Conservation (phyloP, 352 stramenopile genomes). For the Phytophthora palmivora region DNA sequence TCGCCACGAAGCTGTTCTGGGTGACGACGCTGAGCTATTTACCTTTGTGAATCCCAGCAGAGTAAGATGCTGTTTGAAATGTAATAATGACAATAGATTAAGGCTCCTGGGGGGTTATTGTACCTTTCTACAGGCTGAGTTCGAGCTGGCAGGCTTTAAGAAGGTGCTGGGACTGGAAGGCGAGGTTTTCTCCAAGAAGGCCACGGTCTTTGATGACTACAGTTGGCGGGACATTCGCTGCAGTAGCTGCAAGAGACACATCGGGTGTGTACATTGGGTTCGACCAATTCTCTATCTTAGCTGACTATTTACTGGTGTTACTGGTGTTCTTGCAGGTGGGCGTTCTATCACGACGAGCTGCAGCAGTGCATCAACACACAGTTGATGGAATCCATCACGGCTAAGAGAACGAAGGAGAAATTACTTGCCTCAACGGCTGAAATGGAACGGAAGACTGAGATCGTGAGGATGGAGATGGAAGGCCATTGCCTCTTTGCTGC, state of each 20-base stretch:
- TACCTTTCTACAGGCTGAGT: constrained; percentile 57
- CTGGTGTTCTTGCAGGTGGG: constrained; percentile 52
- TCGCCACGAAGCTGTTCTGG: constrained; percentile 56
- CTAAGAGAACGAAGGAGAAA: constrained; percentile 49
- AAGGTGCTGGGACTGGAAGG: constrained; percentile 59
- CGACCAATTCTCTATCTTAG: not conserved
- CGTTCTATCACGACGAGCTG: constrained; percentile 84
- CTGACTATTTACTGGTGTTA: constrained; percentile 9
- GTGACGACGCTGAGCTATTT: constrained; percentile 62
- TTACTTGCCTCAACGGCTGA: constrained; percentile 40
- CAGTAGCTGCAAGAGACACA: constrained; percentile 73
- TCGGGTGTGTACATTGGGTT: constrained; percentile 52
- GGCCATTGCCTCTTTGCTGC: constrained; percentile 64
- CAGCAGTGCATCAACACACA: constrained; percentile 74
- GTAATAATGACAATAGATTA: not conserved
- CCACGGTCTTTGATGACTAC: constrained; percentile 86
- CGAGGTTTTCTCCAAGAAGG: constrained; percentile 73
- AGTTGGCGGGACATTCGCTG: constrained; percentile 84
- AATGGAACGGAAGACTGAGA: constrained; percentile 42
- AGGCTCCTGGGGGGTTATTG: not conserved
- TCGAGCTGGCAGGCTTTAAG: constrained; percentile 81
- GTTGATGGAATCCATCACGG: constrained; percentile 58
- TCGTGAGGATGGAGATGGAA: constrained; percentile 62
- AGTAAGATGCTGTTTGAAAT: constrained; percentile 30
- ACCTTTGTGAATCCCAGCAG: constrained; percentile 82